These are phyloP conservation scores for Russula virescens DNA, from an alignment of 768 basidiomycete genomes.

Conservation along the genomic window DNA sequence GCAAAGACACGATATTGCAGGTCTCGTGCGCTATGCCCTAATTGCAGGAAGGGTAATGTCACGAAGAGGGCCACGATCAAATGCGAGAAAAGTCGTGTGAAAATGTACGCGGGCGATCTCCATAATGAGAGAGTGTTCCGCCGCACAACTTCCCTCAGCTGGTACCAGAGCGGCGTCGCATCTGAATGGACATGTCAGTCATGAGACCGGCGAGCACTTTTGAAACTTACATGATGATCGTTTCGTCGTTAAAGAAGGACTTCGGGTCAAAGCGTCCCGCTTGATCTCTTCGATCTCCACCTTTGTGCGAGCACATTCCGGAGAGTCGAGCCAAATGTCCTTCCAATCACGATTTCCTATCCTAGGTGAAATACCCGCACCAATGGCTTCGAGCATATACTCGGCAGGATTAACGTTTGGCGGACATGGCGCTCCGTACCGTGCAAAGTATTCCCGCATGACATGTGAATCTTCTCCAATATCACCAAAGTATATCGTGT, in stretches of 20 bases:
- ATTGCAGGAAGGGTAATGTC: slow-evolving; percentile 74
- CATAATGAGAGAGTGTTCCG: slow-evolving; percentile 72
- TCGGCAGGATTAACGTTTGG: slow-evolving; percentile 70
- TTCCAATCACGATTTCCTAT: slow-evolving; percentile 83
- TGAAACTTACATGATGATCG: slow-evolving; percentile 10
- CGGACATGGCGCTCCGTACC: slow-evolving; percentile 70
- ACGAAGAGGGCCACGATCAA: slow-evolving; percentile 64
- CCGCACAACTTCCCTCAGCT: slow-evolving; percentile 61
- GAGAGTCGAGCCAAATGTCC: slow-evolving; percentile 75
- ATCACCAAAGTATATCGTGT: slow-evolving; percentile 90
- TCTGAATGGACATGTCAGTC: slow-evolving; percentile 42
- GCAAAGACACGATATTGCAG: slow-evolving; percentile 80
- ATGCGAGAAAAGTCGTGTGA: slow-evolving; percentile 74
- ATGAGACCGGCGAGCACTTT: neutral
- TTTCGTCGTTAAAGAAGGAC: neutral
- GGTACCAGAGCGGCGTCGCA: slow-evolving; percentile 61
- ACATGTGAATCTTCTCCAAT: slow-evolving; percentile 70
- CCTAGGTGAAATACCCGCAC: slow-evolving; percentile 70
- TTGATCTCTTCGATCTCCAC: slow-evolving; percentile 43
- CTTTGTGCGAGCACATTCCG: slow-evolving; percentile 40
- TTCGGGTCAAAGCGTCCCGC: slow-evolving; percentile 11
- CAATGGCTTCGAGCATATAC: slow-evolving; percentile 82
- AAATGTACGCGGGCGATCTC: slow-evolving; percentile 83
- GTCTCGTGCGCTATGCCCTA: slow-evolving; percentile 58
- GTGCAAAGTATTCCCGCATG: slow-evolving; percentile 72